Evolutionary conservation across 2,329 filamentous ascomycete genomes (phyloP), one percentile per base, ranked within the genome.

Genomic region (Xylariomycetidae sp.): DNA sequence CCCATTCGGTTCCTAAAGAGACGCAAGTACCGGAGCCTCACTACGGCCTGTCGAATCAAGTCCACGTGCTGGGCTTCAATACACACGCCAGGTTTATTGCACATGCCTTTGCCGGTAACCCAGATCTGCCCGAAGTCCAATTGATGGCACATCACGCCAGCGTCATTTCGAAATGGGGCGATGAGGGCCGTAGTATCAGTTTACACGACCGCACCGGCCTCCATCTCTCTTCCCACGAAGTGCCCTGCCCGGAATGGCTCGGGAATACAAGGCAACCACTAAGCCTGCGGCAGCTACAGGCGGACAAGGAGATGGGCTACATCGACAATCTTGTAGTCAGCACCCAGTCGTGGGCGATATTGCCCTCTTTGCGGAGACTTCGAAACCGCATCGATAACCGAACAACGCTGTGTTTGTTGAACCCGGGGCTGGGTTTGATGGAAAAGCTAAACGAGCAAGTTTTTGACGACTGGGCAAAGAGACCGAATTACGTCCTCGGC

Each of bases 351-450:
- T 20, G 29, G 12, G 43, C 46, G 3, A 16, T 48, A 1, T 8
- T 47, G 4, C 41, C 43, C 4, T 39, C 40, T 10, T 28, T 58
- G 5, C n/a, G 30, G n/a, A 4, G n/a, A 25, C 35, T 54, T 26
- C 38, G 40, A 22, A 28, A 47, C 22, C 43, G 40, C 28, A 53
- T 58, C n/a, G 69, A 74, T 26, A 64, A 72, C 3, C 64, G 76
- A 18, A 86, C 82, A 1, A 84, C 85, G 0, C 72, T 95, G 6
- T 77, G 84, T 38, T 73, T 94, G 35, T 58, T 93, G 35, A 82
- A 87, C 36, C 85, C 90, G 42, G 87, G 89, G 1, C 75, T 96
- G 58, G 90, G 92, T 1, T 65, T 87, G 2, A 68, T 87, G n/a
- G 88, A 96, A 30, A 72, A 79, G 30, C 70, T 95, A 25, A 87